These are phyloP conservation scores for Silene latifolia DNA, from an alignment of 148 eudicot genomes.

Conservation along the genomic window DNA sequence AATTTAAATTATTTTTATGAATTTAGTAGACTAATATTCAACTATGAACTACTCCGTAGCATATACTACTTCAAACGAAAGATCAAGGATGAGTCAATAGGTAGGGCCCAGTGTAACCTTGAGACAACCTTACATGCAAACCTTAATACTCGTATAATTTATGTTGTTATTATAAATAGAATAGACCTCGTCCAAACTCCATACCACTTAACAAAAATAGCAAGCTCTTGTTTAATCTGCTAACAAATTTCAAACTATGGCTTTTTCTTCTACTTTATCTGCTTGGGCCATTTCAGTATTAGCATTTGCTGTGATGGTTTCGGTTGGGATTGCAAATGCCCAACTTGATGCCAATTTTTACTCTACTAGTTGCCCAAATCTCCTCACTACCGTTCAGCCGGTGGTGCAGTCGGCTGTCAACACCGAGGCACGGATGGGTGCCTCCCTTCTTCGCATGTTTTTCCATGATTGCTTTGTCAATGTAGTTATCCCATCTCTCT, in stretches of 20 bases:
- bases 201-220: too few species aligned
- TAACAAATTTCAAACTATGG: conserved; percentile 32
- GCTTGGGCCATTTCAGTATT: neutral
- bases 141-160: too few species aligned
- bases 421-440: conserved; percentile 77
- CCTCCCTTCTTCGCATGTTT: conserved; percentile 73
- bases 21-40: too few species aligned
- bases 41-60: too few species aligned
- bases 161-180: too few species aligned
- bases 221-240: neutral
- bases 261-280: conserved; percentile 27
- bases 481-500: conserved; percentile 26
- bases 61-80: too few species aligned
- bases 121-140: too few species aligned
- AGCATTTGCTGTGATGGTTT: conserved; percentile 27
- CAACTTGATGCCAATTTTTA: conserved; percentile 59
- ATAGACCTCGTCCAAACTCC: too few species aligned
- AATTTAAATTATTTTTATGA: too few species aligned
- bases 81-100: too few species aligned
- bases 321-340: conserved; percentile 51
- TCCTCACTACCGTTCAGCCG: conserved; percentile 37
- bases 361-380: conserved; percentile 59
- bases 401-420: conserved; percentile 49
- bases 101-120: too few species aligned
- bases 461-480: conserved; percentile 90